These are phyloP conservation scores for Chaetoscypha palmicola DNA, from an alignment of 2,329 filamentous ascomycete genomes.

Conservation along the genomic window DNA sequence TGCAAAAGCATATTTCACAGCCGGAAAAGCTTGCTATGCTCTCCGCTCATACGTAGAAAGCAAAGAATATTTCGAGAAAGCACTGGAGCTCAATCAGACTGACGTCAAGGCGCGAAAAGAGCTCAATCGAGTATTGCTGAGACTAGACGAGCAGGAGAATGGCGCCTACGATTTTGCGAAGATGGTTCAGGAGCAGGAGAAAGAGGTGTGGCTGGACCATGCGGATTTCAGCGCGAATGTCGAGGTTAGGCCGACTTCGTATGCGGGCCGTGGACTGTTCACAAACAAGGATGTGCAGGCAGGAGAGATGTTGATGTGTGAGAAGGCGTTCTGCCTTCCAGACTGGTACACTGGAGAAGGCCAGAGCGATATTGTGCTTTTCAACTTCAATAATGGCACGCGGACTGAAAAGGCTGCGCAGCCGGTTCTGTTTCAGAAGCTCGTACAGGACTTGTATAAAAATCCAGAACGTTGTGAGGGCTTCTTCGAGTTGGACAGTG, in stretches of 20 bases:
- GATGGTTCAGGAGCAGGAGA: constrained; percentile 4
- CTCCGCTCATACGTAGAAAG: constrained; percentile 10
- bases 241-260: background rate
- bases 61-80: constrained; percentile 9
- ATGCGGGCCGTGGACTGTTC: constrained; percentile 11
- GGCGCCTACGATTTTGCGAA: constrained; percentile 13
- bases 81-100: constrained; percentile 6
- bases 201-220: constrained; percentile 10
- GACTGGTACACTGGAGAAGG: constrained; percentile 8
- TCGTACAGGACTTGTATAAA: constrained; percentile 11
- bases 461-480: constrained; percentile 5
- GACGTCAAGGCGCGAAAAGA: constrained; percentile 13
- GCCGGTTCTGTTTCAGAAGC: constrained; percentile 9
- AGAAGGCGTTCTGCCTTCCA: constrained; percentile 17
- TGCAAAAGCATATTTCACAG: constrained; percentile 13
- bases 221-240: constrained; percentile 11
- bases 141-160: constrained; percentile 10
- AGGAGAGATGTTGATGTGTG: constrained; percentile 13
- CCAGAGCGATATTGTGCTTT: constrained; percentile 6
- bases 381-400: constrained; percentile 14
- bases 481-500: constrained; percentile 13
- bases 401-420: constrained; percentile 12
- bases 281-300: constrained; percentile 8
- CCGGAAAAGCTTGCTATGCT: constrained; percentile 13
- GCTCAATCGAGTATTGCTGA: background rate